A percentile compares a stretch with the other conserved stretches of the same genome.
phyloP scores from a whole-genome alignment of 2,329 filamentous ascomycete genomes.

The Cladophialophora bantiana region DNA sequence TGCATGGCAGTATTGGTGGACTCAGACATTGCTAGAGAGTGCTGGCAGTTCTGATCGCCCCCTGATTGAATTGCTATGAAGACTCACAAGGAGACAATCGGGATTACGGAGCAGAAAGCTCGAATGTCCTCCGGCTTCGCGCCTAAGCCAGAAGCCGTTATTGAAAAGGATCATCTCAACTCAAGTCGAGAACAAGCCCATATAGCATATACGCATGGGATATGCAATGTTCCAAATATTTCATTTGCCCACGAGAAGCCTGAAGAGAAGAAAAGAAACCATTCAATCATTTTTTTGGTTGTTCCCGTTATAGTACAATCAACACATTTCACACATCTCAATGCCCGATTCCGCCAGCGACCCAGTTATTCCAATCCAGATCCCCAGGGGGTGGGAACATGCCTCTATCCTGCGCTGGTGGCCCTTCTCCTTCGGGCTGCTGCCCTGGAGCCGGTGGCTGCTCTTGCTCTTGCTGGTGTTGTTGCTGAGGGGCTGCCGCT shows the following conservation, averaged over 20 bases:
- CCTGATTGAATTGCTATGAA: not conserved
- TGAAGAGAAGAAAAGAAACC: not conserved
- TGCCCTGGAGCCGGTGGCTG: not conserved
- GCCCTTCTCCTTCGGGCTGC: conserved; percentile 38
- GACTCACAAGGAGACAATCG: not conserved
- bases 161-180: not conserved
- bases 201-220: not conserved
- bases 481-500: conserved; percentile 43
- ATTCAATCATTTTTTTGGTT: no score
- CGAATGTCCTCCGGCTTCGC: not conserved
- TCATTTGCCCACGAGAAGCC: not conserved
- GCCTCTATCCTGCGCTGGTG: conserved; percentile 41
- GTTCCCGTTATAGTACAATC: no score
- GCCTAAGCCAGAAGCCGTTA: not conserved
- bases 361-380: conserved; percentile 72
- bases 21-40: not conserved
- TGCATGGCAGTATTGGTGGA: not conserved
- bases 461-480: conserved; percentile 48
- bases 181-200: not conserved
- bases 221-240: not conserved
- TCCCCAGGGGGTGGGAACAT: conserved; percentile 72
- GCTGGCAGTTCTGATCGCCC: not conserved
- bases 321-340: conserved; percentile 39
- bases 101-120: not conserved
- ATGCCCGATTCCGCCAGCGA: conserved; percentile 69